Conservation (phyloP, 2,329 filamentous ascomycete genomes). For the Penicillium sp. region DNA sequence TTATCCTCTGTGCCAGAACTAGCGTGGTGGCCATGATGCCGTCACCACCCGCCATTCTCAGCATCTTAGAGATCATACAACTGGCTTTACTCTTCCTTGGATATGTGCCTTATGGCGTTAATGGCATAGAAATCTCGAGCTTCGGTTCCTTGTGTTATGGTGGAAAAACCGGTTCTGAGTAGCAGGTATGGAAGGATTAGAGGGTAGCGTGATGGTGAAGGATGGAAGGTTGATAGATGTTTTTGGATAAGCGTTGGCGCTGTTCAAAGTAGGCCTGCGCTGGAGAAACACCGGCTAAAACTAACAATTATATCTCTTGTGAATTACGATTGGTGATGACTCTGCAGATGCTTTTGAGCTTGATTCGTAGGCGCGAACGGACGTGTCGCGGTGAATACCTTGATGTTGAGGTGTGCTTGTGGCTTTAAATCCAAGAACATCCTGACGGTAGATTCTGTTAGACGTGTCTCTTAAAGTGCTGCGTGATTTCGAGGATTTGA, state of each 20-base stretch:
- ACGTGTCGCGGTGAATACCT: background rate
- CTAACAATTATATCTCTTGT: background rate
- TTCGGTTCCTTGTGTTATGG: too few species aligned
- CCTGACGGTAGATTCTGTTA: too few species aligned
- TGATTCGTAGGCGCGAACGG: background rate
- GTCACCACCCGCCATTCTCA: background rate
- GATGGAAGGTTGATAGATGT: too few species aligned
- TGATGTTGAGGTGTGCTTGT: background rate
- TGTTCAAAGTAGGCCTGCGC: too few species aligned
- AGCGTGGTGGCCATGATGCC: background rate
- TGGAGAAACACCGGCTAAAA: background rate
- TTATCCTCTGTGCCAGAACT: too few species aligned
- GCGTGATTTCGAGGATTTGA: background rate
- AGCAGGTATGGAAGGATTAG: too few species aligned
- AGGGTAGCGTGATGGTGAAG: too few species aligned
- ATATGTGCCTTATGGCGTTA: too few species aligned
- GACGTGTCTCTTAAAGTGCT: background rate
- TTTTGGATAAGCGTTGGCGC: too few species aligned
- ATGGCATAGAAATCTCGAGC: too few species aligned
- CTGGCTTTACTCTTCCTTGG: too few species aligned
- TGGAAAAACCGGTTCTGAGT: too few species aligned
- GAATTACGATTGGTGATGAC: background rate
- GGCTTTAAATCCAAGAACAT: background rate
- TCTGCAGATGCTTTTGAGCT: background rate
- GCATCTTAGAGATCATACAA: background rate